Percentiles rank a stretch among this genome's conserved stretches.
These are phyloP conservation scores for Bretziella fagacearum DNA, from an alignment of 2,329 filamentous ascomycete species.

Conservation along the genomic window DNA sequence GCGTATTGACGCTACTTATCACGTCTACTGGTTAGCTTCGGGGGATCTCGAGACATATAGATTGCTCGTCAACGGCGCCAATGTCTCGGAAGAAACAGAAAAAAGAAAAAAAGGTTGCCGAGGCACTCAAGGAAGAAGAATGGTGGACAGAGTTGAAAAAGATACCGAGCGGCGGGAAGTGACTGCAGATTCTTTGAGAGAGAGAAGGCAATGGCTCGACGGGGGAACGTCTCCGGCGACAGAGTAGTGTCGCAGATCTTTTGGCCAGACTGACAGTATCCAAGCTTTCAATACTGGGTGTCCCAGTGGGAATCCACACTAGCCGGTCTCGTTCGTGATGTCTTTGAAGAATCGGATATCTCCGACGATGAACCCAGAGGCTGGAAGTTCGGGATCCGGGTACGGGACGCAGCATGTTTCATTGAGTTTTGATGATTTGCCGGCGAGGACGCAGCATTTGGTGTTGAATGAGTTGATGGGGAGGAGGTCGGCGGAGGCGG, in stretches of 20 bases:
- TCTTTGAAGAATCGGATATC: too few relatives aligned
- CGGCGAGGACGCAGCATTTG: conserved; percentile 67
- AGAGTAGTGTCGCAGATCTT: too few relatives aligned
- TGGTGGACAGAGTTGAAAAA: conserved; percentile 61
- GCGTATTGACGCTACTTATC: conserved; percentile 60
- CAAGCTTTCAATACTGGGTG: too few relatives aligned
- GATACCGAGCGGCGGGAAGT: too few relatives aligned
- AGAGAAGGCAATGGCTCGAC: too few relatives aligned
- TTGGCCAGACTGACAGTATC: too few relatives aligned
- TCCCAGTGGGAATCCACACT: too few relatives aligned
- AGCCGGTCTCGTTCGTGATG: too few relatives aligned
- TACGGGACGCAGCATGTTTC: conserved; percentile 47
- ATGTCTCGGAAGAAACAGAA: too few relatives aligned
- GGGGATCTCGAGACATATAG: conserved; percentile 59
- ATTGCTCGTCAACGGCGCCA: conserved; percentile 62
- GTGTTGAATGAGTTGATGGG: conserved; percentile 75
- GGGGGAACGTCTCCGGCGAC: too few relatives aligned
- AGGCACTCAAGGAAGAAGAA: conserved; percentile 50
- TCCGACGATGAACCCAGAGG: not conserved
- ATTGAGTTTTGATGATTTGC: conserved; percentile 72
- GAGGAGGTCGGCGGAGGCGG: conserved; percentile 46
- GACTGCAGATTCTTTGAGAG: too few relatives aligned
- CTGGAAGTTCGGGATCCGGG: conserved; percentile 20
- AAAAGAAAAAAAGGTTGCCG: conserved; percentile 43
- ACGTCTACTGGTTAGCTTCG: conserved; percentile 68